phyloP scores from a whole-genome alignment of 169 alveolate genomes.

The Cryptosporidium andersoni region DNA sequence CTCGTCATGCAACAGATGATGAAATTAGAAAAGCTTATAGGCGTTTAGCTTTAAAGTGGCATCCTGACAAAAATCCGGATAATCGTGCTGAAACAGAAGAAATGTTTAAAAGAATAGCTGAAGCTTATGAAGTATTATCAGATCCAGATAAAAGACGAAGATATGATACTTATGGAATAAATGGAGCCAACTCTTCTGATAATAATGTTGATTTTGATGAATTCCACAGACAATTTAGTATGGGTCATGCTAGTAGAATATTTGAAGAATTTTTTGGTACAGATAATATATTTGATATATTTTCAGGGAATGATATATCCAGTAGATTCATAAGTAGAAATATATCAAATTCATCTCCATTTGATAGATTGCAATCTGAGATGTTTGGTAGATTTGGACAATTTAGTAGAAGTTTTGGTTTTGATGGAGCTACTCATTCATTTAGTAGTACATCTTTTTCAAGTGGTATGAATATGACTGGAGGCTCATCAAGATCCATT shows the following conservation, averaged over 20 bases:
- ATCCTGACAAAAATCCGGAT: slow-evolving; percentile 86
- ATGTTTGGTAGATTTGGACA: slow-evolving; percentile 49
- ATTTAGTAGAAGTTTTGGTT: slow-evolving; percentile 35
- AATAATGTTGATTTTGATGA: slow-evolving; percentile 71
- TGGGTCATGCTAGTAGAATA: slow-evolving; percentile 71
- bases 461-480: slow-evolving; percentile 30
- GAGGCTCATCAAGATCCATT: slow-evolving; percentile 61
- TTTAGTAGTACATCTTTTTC: slow-evolving; percentile 48
- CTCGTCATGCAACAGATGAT: slow-evolving; percentile 76
- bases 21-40: slow-evolving; percentile 84
- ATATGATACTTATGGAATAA: slow-evolving; percentile 82
- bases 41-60: slow-evolving; percentile 83
- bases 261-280: slow-evolving; percentile 73
- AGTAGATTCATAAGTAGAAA: slow-evolving; percentile 47
- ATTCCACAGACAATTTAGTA: slow-evolving; percentile 65
- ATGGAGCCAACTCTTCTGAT: slow-evolving; percentile 79
- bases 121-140: slow-evolving; percentile 90
- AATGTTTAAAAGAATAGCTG: slow-evolving; percentile 87
- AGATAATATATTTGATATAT: slow-evolving; percentile 64
- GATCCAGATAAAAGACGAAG: slow-evolving; percentile 85
- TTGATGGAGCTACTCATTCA: slow-evolving; percentile 26
- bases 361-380: slow-evolving; percentile 59
- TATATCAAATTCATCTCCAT: slow-evolving; percentile 45
- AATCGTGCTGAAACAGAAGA: slow-evolving; percentile 85
- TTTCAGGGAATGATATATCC: slow-evolving; percentile 4